A percentile compares a stretch with the other conserved stretches of the same genome.
Conservation (phyloP, 1,284 basidiomycete species). For the Neonothopanus nambi region DNA sequence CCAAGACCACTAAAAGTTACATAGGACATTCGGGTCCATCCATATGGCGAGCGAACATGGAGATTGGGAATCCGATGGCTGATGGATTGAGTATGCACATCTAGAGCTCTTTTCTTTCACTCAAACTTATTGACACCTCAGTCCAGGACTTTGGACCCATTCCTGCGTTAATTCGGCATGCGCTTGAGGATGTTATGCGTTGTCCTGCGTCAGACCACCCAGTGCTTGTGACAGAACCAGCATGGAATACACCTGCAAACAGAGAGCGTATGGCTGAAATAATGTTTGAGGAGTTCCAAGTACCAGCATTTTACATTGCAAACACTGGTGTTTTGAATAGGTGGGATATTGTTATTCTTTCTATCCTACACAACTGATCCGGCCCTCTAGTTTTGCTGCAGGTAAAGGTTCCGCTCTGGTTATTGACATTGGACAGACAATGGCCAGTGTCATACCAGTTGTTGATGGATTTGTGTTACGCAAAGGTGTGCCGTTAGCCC, state of each 20-base stretch:
- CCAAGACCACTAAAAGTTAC: conserved; percentile 67
- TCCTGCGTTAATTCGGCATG: conserved; percentile 74
- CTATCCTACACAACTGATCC: background rate
- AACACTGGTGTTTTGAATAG: conserved; percentile 96
- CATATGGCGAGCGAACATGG: conserved; percentile 90
- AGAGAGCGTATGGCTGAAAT: conserved; percentile 94
- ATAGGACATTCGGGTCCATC: conserved; percentile 91
- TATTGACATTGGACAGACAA: conserved; percentile 89
- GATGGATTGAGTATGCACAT: conserved; percentile 80
- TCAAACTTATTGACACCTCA: conserved; percentile 30
- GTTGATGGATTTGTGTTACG: conserved; percentile 97
- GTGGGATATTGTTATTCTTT: conserved; percentile 46
- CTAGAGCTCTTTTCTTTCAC: conserved; percentile 13
- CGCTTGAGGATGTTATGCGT: conserved; percentile 75
- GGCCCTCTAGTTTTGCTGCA: conserved; percentile 77
- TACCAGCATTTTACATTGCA: conserved; percentile 96
- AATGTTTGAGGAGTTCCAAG: conserved; percentile 94
- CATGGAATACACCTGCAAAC: conserved; percentile 92
- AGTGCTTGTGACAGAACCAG: conserved; percentile 90
- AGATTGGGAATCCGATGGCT: conserved; percentile 81
- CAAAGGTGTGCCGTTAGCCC: conserved; percentile 71
- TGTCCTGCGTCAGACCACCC: conserved; percentile 83
- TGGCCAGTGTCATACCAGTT: conserved; percentile 91
- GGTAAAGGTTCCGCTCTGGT: conserved; percentile 96
- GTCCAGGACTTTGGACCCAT: conserved; percentile 82